Conservation (phyloP, 1,139 yeast genomes). For the Hyphopichia buzzinii region DNA sequence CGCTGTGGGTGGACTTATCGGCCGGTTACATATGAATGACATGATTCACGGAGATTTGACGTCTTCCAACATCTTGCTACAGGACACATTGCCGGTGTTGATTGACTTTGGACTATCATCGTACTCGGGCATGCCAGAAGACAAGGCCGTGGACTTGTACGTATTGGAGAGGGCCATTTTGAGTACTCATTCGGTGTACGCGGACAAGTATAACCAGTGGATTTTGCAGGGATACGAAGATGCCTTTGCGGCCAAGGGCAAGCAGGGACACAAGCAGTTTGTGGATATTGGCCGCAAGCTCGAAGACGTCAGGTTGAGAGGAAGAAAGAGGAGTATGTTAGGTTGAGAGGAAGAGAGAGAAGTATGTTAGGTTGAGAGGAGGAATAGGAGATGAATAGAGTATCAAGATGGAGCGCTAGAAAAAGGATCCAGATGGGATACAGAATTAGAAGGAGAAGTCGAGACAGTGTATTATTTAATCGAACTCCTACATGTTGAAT, state of each 20-base stretch:
- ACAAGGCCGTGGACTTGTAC: conserved; percentile 93
- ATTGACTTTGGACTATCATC: conserved; percentile 92
- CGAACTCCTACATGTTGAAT: background rate
- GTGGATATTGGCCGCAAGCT: conserved; percentile 62
- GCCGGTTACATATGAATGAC: conserved; percentile 68
- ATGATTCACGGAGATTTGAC: conserved; percentile 95
- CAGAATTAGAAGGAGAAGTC: background rate
- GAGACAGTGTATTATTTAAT: background rate
- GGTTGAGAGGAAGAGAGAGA: conserved; percentile 95
- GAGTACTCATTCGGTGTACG: conserved; percentile 82
- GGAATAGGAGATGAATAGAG: conserved; percentile 80
- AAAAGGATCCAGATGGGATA: too few species aligned
- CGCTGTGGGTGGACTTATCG: conserved; percentile 69
- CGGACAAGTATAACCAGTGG: conserved; percentile 67
- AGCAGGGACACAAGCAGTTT: conserved; percentile 38
- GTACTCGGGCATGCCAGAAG: conserved; percentile 77
- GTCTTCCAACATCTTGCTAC: conserved; percentile 76
- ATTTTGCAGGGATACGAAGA: conserved; percentile 67
- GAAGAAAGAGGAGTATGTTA: conserved; percentile 92
- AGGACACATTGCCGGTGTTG: conserved; percentile 50
- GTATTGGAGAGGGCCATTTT: conserved; percentile 89
- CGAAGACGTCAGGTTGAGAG: conserved; percentile 85
- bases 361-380: conserved; percentile 94
- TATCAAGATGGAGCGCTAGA: background rate
- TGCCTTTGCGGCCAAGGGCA: conserved; percentile 29